phyloP scores from a whole-genome alignment of 495 filamentous ascomycete species.

The Articulospora tetracladia region DNA sequence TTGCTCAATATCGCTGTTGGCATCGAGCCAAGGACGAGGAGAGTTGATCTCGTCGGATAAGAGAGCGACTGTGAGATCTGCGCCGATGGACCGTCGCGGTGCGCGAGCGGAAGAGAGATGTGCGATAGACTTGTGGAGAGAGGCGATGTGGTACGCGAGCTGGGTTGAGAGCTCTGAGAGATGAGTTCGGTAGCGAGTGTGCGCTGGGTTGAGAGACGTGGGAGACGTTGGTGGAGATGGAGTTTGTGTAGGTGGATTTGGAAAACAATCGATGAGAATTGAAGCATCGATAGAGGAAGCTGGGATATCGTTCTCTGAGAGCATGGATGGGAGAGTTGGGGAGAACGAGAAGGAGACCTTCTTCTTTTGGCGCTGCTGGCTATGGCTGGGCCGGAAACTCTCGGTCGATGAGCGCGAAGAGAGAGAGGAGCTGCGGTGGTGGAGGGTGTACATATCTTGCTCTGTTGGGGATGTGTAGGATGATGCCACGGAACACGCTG shows the following conservation, averaged over 20 bases:
- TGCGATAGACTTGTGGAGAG: slow-evolving; percentile 13
- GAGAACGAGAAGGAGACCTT: slow-evolving; percentile 53
- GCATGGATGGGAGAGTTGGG: slow-evolving; percentile 36
- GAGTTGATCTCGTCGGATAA: slow-evolving; percentile 7
- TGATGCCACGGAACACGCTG: slow-evolving; percentile 33
- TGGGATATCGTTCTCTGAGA: slow-evolving; percentile 42
- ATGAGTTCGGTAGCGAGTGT: slow-evolving; percentile 35
- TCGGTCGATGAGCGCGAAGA: slow-evolving; percentile 4
- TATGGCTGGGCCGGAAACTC: not conserved
- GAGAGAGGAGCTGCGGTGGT: slow-evolving; percentile 23
- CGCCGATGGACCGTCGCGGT: not conserved
- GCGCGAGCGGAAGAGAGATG: slow-evolving; percentile 6
- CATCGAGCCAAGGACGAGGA: not conserved
- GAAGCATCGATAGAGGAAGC: slow-evolving; percentile 32
- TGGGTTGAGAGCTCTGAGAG: slow-evolving; percentile 34
- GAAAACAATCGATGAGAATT: slow-evolving; percentile 6
- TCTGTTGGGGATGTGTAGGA: slow-evolving; percentile 32
- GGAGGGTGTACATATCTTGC: not conserved
- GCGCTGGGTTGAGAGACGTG: not conserved
- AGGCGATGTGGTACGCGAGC: slow-evolving; percentile 19
- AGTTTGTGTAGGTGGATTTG: not conserved
- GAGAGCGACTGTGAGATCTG: slow-evolving; percentile 6
- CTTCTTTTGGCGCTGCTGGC: slow-evolving; percentile 33
- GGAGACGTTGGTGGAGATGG: not conserved
- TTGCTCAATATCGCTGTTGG: not conserved